A percentile compares a stretch with the other conserved stretches of the same genome.
Evolutionary conservation across 768 basidiomycete genomes (phyloP).

Genomic region (Chalciporus piperatus): DNA sequence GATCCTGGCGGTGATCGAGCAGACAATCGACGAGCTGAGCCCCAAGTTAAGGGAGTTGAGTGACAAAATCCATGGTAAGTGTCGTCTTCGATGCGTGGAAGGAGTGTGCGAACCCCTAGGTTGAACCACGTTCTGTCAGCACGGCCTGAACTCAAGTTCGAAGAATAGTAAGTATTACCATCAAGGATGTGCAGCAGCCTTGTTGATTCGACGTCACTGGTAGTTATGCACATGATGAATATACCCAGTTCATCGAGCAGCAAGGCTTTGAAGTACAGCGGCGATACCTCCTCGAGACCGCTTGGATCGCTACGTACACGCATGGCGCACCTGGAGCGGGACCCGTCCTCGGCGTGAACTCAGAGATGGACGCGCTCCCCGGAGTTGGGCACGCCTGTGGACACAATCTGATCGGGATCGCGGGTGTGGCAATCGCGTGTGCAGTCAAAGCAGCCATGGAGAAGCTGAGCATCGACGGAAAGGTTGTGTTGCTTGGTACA

Average conservation of each 20-base stretch:
- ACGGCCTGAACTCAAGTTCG: constrained; percentile 65
- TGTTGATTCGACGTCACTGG: neutral
- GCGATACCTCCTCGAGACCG: constrained; percentile 65
- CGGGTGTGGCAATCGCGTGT: constrained; percentile 68
- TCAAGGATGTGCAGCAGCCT: neutral
- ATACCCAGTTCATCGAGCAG: constrained; percentile 63
- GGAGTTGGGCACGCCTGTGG: constrained; percentile 73
- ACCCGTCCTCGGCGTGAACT: constrained; percentile 72
- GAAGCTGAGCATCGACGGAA: constrained; percentile 60
- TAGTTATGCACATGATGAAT: constrained; percentile 68
- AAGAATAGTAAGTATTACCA: constrained; percentile 54
- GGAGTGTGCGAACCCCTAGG: neutral
- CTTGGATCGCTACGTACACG: constrained; percentile 68
- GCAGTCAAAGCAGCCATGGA: constrained; percentile 62
- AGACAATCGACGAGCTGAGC: constrained; percentile 50
- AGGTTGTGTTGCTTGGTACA: constrained; percentile 70
- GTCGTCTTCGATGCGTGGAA: neutral
- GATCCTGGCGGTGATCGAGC: constrained; percentile 58
- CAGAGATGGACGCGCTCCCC: constrained; percentile 68
- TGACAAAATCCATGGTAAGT: constrained; percentile 66
- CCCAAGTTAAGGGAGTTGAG: constrained; percentile 58
- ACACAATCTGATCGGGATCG: constrained; percentile 77
- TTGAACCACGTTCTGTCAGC: constrained; percentile 34
- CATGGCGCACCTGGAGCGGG: constrained; percentile 54
- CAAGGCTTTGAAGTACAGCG: constrained; percentile 64